These are phyloP conservation scores for Chloromonas sp. DNA, from an alignment of 163 green algal genomes.

Conservation along the genomic window DNA sequence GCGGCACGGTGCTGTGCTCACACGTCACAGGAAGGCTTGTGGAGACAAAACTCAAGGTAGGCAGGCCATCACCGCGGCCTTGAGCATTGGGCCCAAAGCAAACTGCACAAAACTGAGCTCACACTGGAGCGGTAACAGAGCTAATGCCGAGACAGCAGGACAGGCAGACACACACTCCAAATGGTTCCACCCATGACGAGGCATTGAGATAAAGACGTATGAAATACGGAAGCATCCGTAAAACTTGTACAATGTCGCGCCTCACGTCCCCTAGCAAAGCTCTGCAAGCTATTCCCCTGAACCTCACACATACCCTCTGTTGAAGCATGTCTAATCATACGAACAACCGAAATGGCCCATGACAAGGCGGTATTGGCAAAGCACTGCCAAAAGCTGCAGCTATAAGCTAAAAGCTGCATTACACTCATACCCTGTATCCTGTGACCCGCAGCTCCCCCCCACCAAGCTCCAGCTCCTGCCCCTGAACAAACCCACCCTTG, in stretches of 20 bases:
- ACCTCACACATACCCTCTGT: no score
- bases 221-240: neutral
- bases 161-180: no score
- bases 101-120: neutral
- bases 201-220: neutral
- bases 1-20: conserved; percentile 69
- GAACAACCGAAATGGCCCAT: no score
- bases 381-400: neutral
- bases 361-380: no score
- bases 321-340: no score
- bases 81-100: neutral
- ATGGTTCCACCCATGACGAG: neutral
- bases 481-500: conserved; percentile 31
- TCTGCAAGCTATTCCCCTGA: no score
- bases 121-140: neutral
- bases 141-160: no score
- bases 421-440: neutral
- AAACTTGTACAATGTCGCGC: neutral
- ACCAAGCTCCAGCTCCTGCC: conserved; percentile 38
- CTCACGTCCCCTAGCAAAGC: no score
- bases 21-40: conserved; percentile 72
- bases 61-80: neutral
- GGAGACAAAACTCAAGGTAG: conserved; percentile 51
- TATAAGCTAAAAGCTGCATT: neutral
- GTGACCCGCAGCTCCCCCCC: conserved; percentile 32